Evolutionary conservation across 139 green algal species (phyloP), one percentile per base, ranked within the genome.

Genomic region (Picocystis salinarum): DNA sequence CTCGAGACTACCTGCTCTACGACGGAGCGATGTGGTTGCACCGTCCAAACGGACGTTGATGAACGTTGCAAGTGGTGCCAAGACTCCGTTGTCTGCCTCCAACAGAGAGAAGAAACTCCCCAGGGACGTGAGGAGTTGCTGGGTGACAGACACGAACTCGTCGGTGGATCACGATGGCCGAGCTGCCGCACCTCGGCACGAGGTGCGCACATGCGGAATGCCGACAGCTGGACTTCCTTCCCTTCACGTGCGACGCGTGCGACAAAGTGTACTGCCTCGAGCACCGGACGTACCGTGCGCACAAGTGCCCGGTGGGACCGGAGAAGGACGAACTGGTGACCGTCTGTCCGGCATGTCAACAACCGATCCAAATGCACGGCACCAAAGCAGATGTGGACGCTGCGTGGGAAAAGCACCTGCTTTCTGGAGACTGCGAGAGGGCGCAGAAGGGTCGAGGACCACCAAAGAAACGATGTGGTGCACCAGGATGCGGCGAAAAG

Each of bases 261-360:
- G 19, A 28, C 11, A 40, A 49, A 0, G 55, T 41, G 2, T 86
- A 66, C 48, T 85, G 76, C 56, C 17, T 76, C 20, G 67, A 82
- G 1, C 75, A 86, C 45, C 55, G 69, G 2, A 59, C 48, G 1
- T 67, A 67, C 23, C 26, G 37, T 17, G 44, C 59, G 4, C 74
- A 83, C n/a, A 10, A 19, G 0, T 85, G 75, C 52, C 30, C 50
- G 1, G 44, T 40, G 20, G 48, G 59, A n/a, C 27, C 27, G 15
- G 31, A 19, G 10, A 48, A 46, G 24, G 41, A 50, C 15, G 45
- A 23, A 1, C 47, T 56, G 1, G 54, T 73, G 6, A 53, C 81
- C 15, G 70, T 83, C 1, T 87, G 76, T 59, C 76, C 76, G 0
- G 39, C 84, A 3, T 87, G 76, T n/a, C n/a, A n/a, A n/a, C n/a